A percentile compares a stretch with the other conserved stretches of the same genome.
Conservation (phyloP, 441 rosid species). For the Adansonia gregorii region DNA sequence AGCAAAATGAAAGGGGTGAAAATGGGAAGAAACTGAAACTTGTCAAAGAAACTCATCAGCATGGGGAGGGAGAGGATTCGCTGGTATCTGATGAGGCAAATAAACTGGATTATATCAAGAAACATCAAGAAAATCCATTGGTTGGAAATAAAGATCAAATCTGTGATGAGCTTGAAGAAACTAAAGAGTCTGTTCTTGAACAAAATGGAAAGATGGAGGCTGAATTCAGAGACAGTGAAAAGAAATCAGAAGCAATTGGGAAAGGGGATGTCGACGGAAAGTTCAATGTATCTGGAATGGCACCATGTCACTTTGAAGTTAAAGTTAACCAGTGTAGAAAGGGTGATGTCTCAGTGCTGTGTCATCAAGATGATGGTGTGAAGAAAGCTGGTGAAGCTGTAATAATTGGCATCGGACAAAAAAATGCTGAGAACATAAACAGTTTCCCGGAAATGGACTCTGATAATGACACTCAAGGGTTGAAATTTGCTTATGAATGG, state of each 20-base stretch:
- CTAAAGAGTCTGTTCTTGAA: constrained; percentile 36
- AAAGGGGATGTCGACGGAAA: constrained; percentile 25
- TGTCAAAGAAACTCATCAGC: constrained; percentile 33
- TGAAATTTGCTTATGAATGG: constrained; percentile 38
- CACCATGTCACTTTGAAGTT: constrained; percentile 30
- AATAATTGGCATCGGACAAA: constrained; percentile 34
- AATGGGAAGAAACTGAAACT: constrained; percentile 27
- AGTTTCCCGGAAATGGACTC: constrained; percentile 30
- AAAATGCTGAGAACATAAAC: constrained; percentile 37
- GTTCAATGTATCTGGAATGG: constrained; percentile 30
- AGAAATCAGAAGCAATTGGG: constrained; percentile 36
- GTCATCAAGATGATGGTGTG: constrained; percentile 29
- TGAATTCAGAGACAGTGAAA: constrained; percentile 34
- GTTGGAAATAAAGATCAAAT: constrained; percentile 36
- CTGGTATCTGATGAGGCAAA: constrained; percentile 22
- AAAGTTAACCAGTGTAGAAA: constrained; percentile 23
- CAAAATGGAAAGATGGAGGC: constrained; percentile 32
- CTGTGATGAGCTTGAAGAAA: constrained; percentile 32
- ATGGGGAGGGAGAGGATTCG: constrained; percentile 32
- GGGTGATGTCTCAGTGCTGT: constrained; percentile 30
- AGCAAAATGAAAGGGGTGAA: constrained; percentile 29
- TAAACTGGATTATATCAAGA: constrained; percentile 30
- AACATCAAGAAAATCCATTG: constrained; percentile 28
- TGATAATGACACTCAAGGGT: constrained; percentile 40
- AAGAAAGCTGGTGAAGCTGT: constrained; percentile 36